phyloP scores from a whole-genome alignment of 108 stramenopile species.

The Fragilariopsis cylindrus region DNA sequence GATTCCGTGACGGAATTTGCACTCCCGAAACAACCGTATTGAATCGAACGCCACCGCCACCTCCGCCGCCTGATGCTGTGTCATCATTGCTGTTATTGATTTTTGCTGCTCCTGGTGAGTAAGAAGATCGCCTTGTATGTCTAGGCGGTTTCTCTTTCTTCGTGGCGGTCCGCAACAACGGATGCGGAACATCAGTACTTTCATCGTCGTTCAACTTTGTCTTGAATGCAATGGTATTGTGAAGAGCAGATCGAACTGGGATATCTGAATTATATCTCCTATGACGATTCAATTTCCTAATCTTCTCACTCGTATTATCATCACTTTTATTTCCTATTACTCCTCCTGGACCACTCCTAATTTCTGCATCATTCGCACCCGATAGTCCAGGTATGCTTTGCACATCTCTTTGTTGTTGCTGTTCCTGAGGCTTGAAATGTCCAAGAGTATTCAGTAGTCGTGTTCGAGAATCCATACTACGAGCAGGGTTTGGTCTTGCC shows the following conservation, averaged over 20 bases:
- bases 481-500: neutral
- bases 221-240: conserved; percentile 9
- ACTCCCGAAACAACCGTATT: conserved; percentile 42
- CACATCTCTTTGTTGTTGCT: conserved; percentile 8
- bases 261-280: conserved; percentile 1
- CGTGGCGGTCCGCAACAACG: neutral
- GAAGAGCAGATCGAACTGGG: conserved; percentile 12
- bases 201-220: conserved; percentile 8
- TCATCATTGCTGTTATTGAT: neutral
- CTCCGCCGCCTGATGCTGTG: neutral
- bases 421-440: conserved; percentile 1
- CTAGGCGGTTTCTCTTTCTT: too few relatives aligned
- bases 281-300: neutral
- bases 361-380: neutral
- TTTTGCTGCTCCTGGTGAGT: neutral
- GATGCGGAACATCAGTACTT: too few relatives aligned
- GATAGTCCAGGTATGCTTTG: neutral
- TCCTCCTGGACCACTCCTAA: neutral
- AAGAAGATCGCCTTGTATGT: conserved; percentile 4
- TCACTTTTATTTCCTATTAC: neutral
- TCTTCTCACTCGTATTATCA: neutral
- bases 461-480: conserved; percentile 13
- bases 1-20: conserved; percentile 48
- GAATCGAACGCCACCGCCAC: conserved; percentile 22
- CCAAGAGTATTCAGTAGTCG: conserved; percentile 18